phyloP scores from a whole-genome alignment of 2,329 filamentous ascomycete genomes.

The Cladophialophora bantiana region DNA sequence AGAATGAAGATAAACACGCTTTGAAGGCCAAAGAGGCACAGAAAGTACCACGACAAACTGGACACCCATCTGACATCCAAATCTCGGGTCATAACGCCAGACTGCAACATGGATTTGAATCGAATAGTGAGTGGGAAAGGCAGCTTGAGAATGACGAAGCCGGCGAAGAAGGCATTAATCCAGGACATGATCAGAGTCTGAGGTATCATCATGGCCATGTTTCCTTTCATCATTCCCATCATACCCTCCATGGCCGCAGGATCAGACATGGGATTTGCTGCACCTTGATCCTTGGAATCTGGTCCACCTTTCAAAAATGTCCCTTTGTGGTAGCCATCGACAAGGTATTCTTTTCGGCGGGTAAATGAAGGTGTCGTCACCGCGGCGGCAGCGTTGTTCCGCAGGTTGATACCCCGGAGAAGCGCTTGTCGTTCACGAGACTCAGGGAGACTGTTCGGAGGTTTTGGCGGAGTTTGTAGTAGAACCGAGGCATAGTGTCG shows the following conservation, averaged over 20 bases:
- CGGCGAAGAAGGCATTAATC: constrained; percentile 99
- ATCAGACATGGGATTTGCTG: constrained; percentile 92
- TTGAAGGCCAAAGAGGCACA: constrained; percentile 95
- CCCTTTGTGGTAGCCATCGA: constrained; percentile 82
- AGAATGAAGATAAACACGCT: constrained; percentile 97
- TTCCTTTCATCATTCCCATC: constrained; percentile 99
- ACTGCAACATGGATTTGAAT: constrained; percentile 99
- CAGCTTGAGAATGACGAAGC: constrained; percentile 98
- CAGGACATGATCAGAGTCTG: constrained; percentile 99
- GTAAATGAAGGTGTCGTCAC: constrained; percentile 81
- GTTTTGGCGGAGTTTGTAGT: constrained; percentile 83
- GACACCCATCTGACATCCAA: constrained; percentile 99
- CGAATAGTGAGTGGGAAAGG: constrained; percentile 97
- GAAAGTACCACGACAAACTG: constrained; percentile 97
- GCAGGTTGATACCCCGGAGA: constrained; percentile 81
- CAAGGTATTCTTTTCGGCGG: constrained; percentile 78
- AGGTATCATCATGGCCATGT: constrained; percentile 99
- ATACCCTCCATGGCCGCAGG: constrained; percentile 98
- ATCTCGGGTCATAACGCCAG: constrained; percentile 92
- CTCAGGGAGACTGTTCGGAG: constrained; percentile 66
- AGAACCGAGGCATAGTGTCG: constrained; percentile 96
- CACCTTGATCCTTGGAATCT: constrained; percentile 81
- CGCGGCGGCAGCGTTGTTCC: constrained; percentile 80
- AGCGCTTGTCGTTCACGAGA: constrained; percentile 84
- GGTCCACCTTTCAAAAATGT: constrained; percentile 84